These are phyloP conservation scores for Rhizoclosmatium globosum DNA, from an alignment of 192 early-diverging fungal genomes.

Conservation along the genomic window DNA sequence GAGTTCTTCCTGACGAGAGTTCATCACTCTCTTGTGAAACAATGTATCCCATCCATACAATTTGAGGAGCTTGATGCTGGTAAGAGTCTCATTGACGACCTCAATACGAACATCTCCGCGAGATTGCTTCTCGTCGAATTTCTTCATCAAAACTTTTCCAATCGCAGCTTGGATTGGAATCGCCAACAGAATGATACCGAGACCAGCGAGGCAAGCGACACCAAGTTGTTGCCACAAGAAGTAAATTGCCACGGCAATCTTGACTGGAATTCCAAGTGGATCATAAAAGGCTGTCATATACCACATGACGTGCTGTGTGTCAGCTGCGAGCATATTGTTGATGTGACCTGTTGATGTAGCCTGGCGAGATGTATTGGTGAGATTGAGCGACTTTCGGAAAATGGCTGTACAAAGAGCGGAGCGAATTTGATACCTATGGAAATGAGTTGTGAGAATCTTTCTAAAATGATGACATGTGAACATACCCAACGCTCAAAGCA, in stretches of 20 bases:
- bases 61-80: conserved; percentile 31
- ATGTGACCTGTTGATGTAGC: conserved; percentile 38
- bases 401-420: conserved; percentile 30
- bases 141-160: conserved; percentile 16
- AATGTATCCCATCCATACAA: conserved; percentile 37
- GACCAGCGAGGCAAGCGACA: conserved; percentile 29
- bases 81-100: conserved; percentile 35
- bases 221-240: conserved; percentile 43
- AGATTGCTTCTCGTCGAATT: conserved; percentile 24
- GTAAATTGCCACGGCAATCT: conserved; percentile 22
- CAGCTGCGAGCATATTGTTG: conserved; percentile 36
- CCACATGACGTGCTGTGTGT: conserved; percentile 38
- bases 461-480: background rate
- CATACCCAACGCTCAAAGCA: conserved; percentile 22
- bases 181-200: conserved; percentile 34
- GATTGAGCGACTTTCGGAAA: conserved; percentile 34
- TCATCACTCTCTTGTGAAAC: conserved; percentile 22
- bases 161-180: conserved; percentile 37
- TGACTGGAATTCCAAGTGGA: conserved; percentile 33
- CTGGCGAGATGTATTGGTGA: conserved; percentile 26
- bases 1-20: conserved; percentile 29
- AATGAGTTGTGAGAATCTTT: background rate
- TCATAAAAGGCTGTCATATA: conserved; percentile 16
- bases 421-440: conserved; percentile 38
- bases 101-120: conserved; percentile 30